A percentile compares a stretch with the other conserved stretches of the same genome.
These are phyloP conservation scores for Laguncularia racemosa DNA, from an alignment of 345 rosid species.

Conservation along the genomic window DNA sequence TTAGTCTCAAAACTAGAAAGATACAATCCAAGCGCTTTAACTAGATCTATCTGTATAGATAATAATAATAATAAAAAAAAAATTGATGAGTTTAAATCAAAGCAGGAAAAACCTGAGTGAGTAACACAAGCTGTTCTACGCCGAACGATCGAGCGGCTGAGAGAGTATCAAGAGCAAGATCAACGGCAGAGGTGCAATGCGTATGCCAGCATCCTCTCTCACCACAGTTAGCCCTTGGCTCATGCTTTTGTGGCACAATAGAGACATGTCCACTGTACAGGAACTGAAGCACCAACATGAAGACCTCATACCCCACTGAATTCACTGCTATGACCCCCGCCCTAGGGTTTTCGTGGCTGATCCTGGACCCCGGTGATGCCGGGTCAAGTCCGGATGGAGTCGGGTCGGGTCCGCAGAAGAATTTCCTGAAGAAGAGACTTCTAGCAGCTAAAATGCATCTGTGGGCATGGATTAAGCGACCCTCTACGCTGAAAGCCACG, in stretches of 20 bases:
- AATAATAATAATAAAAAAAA: neutral
- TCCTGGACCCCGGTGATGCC: constrained; percentile 23
- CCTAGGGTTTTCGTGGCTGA: constrained; percentile 15
- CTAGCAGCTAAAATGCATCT: constrained; percentile 96
- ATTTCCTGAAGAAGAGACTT: constrained; percentile 85
- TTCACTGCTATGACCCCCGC: constrained; percentile 70
- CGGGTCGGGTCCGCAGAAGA: constrained; percentile 83
- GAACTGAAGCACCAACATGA: constrained; percentile 83
- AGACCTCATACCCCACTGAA: constrained; percentile 97
- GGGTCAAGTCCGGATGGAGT: constrained; percentile 53
- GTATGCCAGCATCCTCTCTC: constrained; percentile 99
- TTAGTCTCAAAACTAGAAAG: no score
- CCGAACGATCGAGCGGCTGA: constrained; percentile 96
- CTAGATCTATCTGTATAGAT: no score
- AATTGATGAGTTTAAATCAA: neutral
- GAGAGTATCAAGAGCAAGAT: constrained; percentile 96
- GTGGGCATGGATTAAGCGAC: constrained; percentile 94
- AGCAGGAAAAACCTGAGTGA: constrained; percentile 65
- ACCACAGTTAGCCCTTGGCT: constrained; percentile 89
- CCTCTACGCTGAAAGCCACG: constrained; percentile 96
- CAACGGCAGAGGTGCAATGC: constrained; percentile 97
- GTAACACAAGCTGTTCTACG: constrained; percentile 95
- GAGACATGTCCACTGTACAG: constrained; percentile 97
- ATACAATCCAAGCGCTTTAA: no score
- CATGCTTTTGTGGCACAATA: constrained; percentile 94